A percentile compares a stretch with the other conserved stretches of the same genome.
phyloP scores from a whole-genome alignment of 768 basidiomycete species.

The Mycena rebaudengoi region DNA sequence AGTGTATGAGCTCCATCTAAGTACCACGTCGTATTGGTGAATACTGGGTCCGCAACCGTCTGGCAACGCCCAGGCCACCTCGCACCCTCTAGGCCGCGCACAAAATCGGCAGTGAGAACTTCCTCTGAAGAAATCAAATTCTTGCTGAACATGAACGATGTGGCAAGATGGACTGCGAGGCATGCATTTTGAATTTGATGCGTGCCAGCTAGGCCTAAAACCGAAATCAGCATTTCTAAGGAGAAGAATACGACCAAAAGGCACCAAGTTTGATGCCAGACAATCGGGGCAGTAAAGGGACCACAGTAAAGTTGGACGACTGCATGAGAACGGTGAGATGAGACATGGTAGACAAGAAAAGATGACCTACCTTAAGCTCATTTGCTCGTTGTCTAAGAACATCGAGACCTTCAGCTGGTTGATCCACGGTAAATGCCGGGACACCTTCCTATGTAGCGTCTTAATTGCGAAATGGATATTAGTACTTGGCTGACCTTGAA shows the following conservation, averaged over 20 bases:
- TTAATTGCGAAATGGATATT: neutral
- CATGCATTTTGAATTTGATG: slow-evolving; percentile 92
- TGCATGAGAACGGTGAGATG: slow-evolving; percentile 36
- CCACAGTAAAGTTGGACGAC: slow-evolving; percentile 75
- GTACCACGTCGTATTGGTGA: slow-evolving; percentile 76
- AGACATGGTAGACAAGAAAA: neutral
- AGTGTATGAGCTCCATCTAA: slow-evolving; percentile 96
- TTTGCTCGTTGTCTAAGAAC: slow-evolving; percentile 74
- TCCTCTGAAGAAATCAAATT: slow-evolving; percentile 29
- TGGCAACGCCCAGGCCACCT: slow-evolving; percentile 98
- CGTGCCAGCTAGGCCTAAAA: slow-evolving; percentile 78
- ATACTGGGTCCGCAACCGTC: slow-evolving; percentile 68
- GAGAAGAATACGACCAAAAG: slow-evolving; percentile 19
- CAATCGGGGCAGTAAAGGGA: slow-evolving; percentile 61
- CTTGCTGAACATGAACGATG: slow-evolving; percentile 63
- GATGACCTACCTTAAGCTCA: slow-evolving; percentile 63
- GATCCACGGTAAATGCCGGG: slow-evolving; percentile 85
- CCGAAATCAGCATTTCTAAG: slow-evolving; percentile 1
- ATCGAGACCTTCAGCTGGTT: slow-evolving; percentile 72
- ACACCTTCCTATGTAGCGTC: slow-evolving; percentile 65
- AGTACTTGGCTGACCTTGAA: slow-evolving; percentile 72
- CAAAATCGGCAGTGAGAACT: slow-evolving; percentile 60
- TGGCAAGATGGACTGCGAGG: slow-evolving; percentile 80
- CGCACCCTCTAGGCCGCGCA: slow-evolving; percentile 70
- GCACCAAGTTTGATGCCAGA: slow-evolving; percentile 68